Conservation (phyloP, 2,329 filamentous ascomycete genomes). For the Tricladium varicosporioides region DNA sequence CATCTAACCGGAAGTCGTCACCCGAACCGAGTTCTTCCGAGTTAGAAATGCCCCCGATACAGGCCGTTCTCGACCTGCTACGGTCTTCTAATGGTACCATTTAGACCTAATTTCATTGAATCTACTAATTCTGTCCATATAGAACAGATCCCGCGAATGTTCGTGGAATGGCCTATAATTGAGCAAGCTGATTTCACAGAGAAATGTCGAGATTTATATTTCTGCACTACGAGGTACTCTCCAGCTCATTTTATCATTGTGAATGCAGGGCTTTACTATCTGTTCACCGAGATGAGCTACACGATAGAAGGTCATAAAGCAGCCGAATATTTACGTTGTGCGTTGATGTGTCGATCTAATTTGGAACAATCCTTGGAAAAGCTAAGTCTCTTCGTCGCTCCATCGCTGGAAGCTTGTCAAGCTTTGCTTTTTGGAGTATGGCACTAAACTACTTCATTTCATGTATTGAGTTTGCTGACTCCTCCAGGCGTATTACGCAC, state of each 20-base stretch:
- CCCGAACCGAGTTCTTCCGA: background rate
- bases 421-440: background rate
- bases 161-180: background rate
- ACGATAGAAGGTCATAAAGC: background rate
- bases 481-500: background rate
- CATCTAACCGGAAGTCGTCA: background rate
- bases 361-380: background rate
- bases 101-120: background rate
- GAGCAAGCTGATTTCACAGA: background rate
- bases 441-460: too few species aligned
- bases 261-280: slow-evolving; percentile 13
- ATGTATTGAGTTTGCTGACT: background rate
- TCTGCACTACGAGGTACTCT: background rate
- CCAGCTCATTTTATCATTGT: slow-evolving; percentile 14
- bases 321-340: background rate
- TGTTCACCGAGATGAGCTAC: slow-evolving; percentile 6
- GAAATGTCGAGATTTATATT: background rate
- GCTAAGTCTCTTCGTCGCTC: background rate
- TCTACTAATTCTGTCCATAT: background rate
- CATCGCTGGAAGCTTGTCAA: background rate
- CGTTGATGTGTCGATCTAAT: background rate
- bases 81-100: slow-evolving; percentile 13
- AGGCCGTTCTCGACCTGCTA: slow-evolving; percentile 15
- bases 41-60: slow-evolving; percentile 15
- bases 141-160: background rate